A percentile compares a stretch with the other conserved stretches of the same genome.
phyloP scores from a whole-genome alignment of 306 rosid species.

The Sophora flavescens region DNA sequence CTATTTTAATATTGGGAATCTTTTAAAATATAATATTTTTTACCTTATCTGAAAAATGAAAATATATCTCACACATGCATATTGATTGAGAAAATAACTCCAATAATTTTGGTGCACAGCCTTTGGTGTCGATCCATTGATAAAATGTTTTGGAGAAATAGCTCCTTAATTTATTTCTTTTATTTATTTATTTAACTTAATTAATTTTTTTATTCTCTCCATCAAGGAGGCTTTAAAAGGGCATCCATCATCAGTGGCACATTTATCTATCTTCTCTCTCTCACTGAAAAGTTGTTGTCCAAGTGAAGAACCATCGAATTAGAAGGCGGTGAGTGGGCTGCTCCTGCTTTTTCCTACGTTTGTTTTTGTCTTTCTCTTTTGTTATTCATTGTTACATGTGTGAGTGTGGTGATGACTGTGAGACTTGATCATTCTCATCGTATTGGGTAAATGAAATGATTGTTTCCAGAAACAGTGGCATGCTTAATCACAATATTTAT shows the following conservation, averaged over 20 bases:
- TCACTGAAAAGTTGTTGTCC: not conserved
- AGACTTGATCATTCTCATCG: not conserved
- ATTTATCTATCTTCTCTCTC: slow-evolving; percentile 9
- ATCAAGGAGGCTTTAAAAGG: slow-evolving; percentile 58
- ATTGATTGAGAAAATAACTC: too few species aligned
- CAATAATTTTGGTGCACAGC: too few species aligned
- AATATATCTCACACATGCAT: too few species aligned
- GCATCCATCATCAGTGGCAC: slow-evolving; percentile 63
- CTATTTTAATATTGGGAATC: too few species aligned
- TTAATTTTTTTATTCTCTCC: too few species aligned
- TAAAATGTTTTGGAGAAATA: slow-evolving; percentile 15
- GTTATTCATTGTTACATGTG: slow-evolving; percentile 41
- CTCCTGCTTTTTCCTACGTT: not conserved
- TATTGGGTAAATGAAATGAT: too few species aligned
- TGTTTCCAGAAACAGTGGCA: not conserved
- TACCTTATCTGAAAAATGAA: too few species aligned
- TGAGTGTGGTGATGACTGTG: too few species aligned
- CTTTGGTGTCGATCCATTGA: too few species aligned
- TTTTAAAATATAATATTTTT: too few species aligned
- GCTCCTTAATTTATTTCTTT: slow-evolving; percentile 44
- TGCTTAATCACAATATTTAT: not conserved
- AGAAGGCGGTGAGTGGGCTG: slow-evolving; percentile 28
- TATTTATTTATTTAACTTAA: too few species aligned
- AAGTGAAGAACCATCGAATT: not conserved
- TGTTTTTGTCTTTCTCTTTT: not conserved